Conservation (phyloP, 352 stramenopile species). For the Blastocystis sp. region DNA sequence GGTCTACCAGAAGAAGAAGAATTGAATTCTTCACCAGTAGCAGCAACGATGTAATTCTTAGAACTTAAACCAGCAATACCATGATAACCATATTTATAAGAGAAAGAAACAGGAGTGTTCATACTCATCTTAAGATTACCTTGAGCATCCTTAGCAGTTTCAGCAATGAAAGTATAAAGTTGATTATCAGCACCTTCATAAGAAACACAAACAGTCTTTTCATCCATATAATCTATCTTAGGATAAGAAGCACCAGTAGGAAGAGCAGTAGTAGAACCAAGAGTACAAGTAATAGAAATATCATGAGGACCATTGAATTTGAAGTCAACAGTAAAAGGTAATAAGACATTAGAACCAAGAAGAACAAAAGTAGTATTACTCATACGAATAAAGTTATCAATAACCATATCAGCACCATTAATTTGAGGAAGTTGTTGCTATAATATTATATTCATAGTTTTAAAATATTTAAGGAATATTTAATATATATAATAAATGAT, state of each 20-base stretch:
- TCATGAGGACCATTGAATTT: neutral
- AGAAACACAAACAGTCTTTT: neutral
- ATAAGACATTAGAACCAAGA: neutral
- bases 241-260: neutral
- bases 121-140: neutral
- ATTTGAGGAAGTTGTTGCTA: neutral
- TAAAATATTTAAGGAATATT: neutral
- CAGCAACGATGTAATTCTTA: conserved; percentile 31
- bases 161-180: neutral
- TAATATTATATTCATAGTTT: neutral
- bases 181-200: conserved; percentile 4
- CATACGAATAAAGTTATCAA: conserved; percentile 8
- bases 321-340: neutral
- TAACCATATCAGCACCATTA: neutral
- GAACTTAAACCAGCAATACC: conserved; percentile 27
- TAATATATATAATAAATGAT: neutral
- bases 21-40: conserved; percentile 24
- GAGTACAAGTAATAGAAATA: neutral
- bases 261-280: neutral
- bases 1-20: neutral
- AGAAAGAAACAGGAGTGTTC: neutral
- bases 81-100: conserved; percentile 31
- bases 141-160: neutral
- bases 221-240: conserved; percentile 11
- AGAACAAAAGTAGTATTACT: neutral